These are phyloP conservation scores for Chalciporus piperatus DNA, from an alignment of 768 basidiomycete genomes.

Conservation along the genomic window DNA sequence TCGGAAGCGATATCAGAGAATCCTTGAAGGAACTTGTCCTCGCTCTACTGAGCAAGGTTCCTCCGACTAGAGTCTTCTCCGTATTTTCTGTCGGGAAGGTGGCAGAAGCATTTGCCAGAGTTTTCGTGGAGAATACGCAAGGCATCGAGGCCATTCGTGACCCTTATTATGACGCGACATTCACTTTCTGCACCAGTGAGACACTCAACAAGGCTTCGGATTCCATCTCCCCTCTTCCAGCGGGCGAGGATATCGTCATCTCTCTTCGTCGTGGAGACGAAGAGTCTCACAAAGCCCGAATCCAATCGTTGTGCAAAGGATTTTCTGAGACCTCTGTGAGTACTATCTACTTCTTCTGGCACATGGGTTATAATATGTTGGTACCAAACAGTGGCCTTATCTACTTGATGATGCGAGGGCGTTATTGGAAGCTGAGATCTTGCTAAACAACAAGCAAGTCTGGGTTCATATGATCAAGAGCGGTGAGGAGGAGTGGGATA, in stretches of 20 bases:
- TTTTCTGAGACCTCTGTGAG: slow-evolving; percentile 64
- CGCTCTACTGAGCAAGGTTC: slow-evolving; percentile 36
- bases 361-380: not conserved
- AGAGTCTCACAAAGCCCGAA: slow-evolving; percentile 27
- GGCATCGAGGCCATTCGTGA: slow-evolving; percentile 26
- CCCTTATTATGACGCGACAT: slow-evolving; percentile 62
- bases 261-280: slow-evolving; percentile 32
- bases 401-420: slow-evolving; percentile 42
- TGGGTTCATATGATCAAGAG: slow-evolving; percentile 59
- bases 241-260: slow-evolving; percentile 18
- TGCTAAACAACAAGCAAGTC: slow-evolving; percentile 46
- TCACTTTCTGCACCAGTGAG: slow-evolving; percentile 50
- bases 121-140: slow-evolving; percentile 40
- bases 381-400: slow-evolving; percentile 50
- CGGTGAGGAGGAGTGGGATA: slow-evolving; percentile 28
- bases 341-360: not conserved
- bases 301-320: slow-evolving; percentile 48
- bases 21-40: slow-evolving; percentile 43
- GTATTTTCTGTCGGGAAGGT: slow-evolving; percentile 57
- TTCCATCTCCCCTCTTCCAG: not conserved
- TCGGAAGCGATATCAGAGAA: slow-evolving; percentile 30
- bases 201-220: slow-evolving; percentile 32
- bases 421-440: slow-evolving; percentile 44
- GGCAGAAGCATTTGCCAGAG: slow-evolving; percentile 41
- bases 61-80: slow-evolving; percentile 53